Evolutionary conservation across 2,329 filamentous ascomycete species (phyloP), one percentile per base, ranked within the genome.

Genomic region (Paracoccidioides lutzii): DNA sequence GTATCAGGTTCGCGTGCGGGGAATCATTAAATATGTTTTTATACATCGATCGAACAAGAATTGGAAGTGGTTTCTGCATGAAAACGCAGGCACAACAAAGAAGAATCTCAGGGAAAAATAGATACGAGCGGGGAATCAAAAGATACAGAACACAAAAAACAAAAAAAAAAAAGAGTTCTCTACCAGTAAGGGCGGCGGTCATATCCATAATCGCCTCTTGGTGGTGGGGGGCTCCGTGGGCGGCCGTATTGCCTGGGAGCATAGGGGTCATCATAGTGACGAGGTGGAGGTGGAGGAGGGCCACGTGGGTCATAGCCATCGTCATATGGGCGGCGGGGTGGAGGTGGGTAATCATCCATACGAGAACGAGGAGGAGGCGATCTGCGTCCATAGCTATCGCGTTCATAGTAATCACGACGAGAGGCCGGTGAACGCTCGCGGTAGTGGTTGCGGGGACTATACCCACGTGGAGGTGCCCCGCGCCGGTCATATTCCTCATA

Each of bases 401-500:
- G 88, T 49, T 88, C 85, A 72, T 96, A 95, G 73, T 95, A 95
- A 58, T 91, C 87, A 63, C 88, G 85, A 58, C 86, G 79, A 22
- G 80, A 85, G 56, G 86, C 86, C 49, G 80, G 78, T 66, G 88
- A 91, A 65, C 90, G 84, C 67, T 94, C 89, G 68, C 91, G 90
- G 72, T 95, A 95, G 61, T 87, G 81, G 62, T 87, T 83, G 61
- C 86, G 85, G 59, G 90, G 90, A 71, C 87, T 94, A 71, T 94
- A 95, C 58, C 85, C 88, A 63, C 88, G 82, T 57, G 83, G 84
- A 56, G 82, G 82, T 58, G 88, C 86, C 46, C 85, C 85, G 65
- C 91, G 88, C 64, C 89, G 85, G 61, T 90, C 86, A 69, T 93
- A 90, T 65, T 93, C 87, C 67, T 91, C 88, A 59, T 80, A 76